Evolutionary conservation across 2,329 filamentous ascomycete genomes (phyloP).

Genomic region (Trichoderma simmonsii): DNA sequence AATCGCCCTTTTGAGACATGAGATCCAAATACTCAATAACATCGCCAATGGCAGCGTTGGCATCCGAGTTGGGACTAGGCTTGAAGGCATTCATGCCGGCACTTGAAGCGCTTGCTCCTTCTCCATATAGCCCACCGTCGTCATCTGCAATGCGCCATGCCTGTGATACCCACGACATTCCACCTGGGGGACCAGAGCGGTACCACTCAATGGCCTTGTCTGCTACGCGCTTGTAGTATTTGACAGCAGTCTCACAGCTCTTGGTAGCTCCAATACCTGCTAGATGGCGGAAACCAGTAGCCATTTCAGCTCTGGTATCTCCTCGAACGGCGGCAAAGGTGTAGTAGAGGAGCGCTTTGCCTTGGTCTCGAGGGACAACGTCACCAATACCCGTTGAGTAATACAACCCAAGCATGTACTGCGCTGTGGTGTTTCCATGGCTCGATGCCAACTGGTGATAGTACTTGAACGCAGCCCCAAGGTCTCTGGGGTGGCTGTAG

Average conservation of each 20-base stretch:
- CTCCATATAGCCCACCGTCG: conserved; percentile 86
- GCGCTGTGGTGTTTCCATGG: conserved; percentile 85
- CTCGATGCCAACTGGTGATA: conserved; percentile 74
- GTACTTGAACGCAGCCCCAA: conserved; percentile 72
- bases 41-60: conserved; percentile 84
- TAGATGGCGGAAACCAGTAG: conserved; percentile 80
- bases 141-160: conserved; percentile 87
- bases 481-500: conserved; percentile 80
- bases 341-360: conserved; percentile 88
- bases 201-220: conserved; percentile 90
- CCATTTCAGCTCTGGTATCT: conserved; percentile 88
- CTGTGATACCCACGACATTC: conserved; percentile 72
- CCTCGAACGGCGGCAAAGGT: conserved; percentile 86
- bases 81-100: conserved; percentile 78
- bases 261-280: conserved; percentile 80
- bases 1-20: conserved; percentile 84
- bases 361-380: conserved; percentile 79
- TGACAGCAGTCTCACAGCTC: conserved; percentile 78
- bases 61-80: conserved; percentile 69
- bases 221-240: conserved; percentile 89
- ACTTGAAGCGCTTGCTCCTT: conserved; percentile 87
- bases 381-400: conserved; percentile 89
- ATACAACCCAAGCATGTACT: conserved; percentile 94
- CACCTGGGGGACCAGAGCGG: conserved; percentile 85
- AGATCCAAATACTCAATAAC: conserved; percentile 92